Conservation (phyloP, 768 basidiomycete species). For the Leccinum subgranulosum region DNA sequence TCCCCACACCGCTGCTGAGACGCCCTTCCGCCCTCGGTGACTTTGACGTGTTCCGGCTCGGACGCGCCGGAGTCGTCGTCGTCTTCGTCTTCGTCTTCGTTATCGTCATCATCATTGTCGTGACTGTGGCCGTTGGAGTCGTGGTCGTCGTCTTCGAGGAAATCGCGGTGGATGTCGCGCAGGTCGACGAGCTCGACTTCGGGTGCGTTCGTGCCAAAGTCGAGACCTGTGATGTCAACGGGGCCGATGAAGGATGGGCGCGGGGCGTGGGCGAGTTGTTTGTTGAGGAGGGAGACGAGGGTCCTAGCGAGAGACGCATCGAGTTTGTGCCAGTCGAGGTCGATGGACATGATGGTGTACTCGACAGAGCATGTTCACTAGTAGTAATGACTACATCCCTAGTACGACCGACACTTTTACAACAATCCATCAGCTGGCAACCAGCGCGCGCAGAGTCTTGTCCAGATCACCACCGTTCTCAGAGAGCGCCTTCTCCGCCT, state of each 20-base stretch:
- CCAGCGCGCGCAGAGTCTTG: slow-evolving; percentile 25
- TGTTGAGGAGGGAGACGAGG: slow-evolving; percentile 75
- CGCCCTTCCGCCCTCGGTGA: slow-evolving; percentile 42
- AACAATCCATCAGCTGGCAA: slow-evolving; percentile 14
- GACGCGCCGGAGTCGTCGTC: slow-evolving; percentile 33
- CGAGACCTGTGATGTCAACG: slow-evolving; percentile 78
- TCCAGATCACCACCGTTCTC: slow-evolving; percentile 31
- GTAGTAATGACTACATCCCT: too few relatives aligned
- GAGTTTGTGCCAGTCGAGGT: slow-evolving; percentile 89
- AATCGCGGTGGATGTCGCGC: slow-evolving; percentile 91
- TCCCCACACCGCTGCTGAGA: slow-evolving; percentile 36
- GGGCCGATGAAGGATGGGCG: slow-evolving; percentile 96
- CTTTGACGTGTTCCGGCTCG: slow-evolving; percentile 40
- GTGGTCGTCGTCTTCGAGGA: slow-evolving; percentile 70
- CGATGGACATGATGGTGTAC: slow-evolving; percentile 72
- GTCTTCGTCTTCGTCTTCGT: slow-evolving; percentile 32
- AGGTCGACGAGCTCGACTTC: slow-evolving; percentile 90
- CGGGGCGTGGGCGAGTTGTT: slow-evolving; percentile 62
- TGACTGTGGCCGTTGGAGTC: neutral
- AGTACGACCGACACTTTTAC: too few relatives aligned
- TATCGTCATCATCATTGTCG: neutral
- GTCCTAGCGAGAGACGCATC: slow-evolving; percentile 66
- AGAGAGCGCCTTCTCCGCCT: slow-evolving; percentile 30
- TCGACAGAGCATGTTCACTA: neutral
- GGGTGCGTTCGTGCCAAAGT: slow-evolving; percentile 81